A percentile compares a stretch with the other conserved stretches of the same genome.
These are phyloP conservation scores for Aspergillus conjunctus DNA, from an alignment of 495 filamentous ascomycete genomes.

Conservation along the genomic window DNA sequence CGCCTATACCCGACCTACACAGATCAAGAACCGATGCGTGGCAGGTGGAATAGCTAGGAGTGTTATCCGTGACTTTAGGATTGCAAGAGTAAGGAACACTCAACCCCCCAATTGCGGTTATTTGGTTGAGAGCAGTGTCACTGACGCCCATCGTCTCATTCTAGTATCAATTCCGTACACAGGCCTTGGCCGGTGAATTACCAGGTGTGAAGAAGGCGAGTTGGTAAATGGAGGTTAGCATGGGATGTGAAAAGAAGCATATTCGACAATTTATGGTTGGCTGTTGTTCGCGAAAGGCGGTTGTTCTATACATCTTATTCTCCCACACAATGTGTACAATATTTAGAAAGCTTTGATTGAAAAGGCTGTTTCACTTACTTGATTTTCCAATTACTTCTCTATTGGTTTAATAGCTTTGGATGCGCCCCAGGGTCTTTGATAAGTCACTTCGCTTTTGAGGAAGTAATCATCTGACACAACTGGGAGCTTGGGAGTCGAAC, in stretches of 20 bases:
- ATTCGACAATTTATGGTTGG: constrained; percentile 27
- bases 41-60: constrained; percentile 83
- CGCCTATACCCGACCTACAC: constrained; percentile 86
- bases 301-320: constrained; percentile 30
- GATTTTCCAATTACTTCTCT: not conserved
- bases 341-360: constrained; percentile 21
- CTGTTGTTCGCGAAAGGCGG: constrained; percentile 35
- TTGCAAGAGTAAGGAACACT: constrained; percentile 71
- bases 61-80: constrained; percentile 85
- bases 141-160: constrained; percentile 7
- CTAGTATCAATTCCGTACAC: constrained; percentile 88
- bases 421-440: no score
- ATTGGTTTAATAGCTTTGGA: not conserved
- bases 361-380: constrained; percentile 4
- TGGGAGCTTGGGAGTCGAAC: no score
- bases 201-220: constrained; percentile 95
- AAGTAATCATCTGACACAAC: no score
- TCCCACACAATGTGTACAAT: constrained; percentile 38
- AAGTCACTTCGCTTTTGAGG: not conserved
- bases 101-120: not conserved
- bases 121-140: constrained; percentile 28
- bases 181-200: constrained; percentile 83
- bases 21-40: constrained; percentile 91
- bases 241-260: constrained; percentile 14
- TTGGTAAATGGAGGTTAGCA: constrained; percentile 60